Evolutionary conservation across 345 rosid species (phyloP).

Genomic region (Lumnitzera littorea): DNA sequence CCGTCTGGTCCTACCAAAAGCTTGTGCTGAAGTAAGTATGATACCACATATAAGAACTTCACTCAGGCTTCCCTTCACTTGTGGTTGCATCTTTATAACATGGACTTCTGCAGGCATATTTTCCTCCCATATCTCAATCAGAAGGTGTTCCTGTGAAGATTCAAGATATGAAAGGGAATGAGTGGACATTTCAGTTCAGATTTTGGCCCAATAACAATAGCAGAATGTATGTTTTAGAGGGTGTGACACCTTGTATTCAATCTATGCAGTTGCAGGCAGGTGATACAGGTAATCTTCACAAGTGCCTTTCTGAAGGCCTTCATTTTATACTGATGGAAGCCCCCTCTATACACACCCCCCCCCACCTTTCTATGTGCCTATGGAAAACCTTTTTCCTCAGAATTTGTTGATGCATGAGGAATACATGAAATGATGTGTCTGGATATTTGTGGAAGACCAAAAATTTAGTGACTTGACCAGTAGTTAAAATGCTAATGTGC

Average conservation of each 20-base stretch:
- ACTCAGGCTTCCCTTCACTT: slow-evolving; percentile 2
- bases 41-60: slow-evolving; percentile 4
- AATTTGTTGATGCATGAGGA: too few species aligned
- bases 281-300: slow-evolving; percentile 56
- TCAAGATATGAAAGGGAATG: slow-evolving; percentile 82
- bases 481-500: too few species aligned
- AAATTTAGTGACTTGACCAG: too few species aligned
- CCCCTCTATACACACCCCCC: too few species aligned
- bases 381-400: too few species aligned
- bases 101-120: slow-evolving; percentile 61
- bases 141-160: slow-evolving; percentile 85
- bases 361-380: too few species aligned
- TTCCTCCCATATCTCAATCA: slow-evolving; percentile 85
- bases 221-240: slow-evolving; percentile 96
- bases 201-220: slow-evolving; percentile 99
- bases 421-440: too few species aligned
- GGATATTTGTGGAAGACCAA: too few species aligned
- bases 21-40: slow-evolving; percentile 85
- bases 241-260: slow-evolving; percentile 97
- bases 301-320: too few species aligned
- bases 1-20: slow-evolving; percentile 92
- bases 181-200: slow-evolving; percentile 96
- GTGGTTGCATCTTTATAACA: background rate
- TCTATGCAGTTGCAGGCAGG: slow-evolving; percentile 86
- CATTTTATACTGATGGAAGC: too few species aligned